Evolutionary conservation across 768 basidiomycete species (phyloP), one percentile per base, ranked within the genome.

Genomic region (Lepiota venenata): DNA sequence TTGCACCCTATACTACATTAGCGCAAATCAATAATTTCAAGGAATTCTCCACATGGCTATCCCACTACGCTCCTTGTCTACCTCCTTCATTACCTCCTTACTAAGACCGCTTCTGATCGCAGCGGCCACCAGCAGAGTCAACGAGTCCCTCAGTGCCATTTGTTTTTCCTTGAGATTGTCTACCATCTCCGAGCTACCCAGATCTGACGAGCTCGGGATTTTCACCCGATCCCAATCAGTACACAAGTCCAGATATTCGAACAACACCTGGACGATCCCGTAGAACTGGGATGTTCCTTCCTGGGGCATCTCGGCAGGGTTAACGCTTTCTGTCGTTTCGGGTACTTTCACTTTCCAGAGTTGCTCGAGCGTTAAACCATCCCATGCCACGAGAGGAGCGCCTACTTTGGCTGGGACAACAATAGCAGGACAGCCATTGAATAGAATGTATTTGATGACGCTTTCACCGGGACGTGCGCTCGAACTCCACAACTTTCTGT

Each of bases 41-140:
- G 81, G 81, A 48, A 86, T 84, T 43, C 84, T 67, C 82, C 83
- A 85, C 76, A 86, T 81, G 2, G 79, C 84, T 53, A 88, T 81
- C 1, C 85, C 84, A 56, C 76, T 74, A 43, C 83, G 67, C 46
- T 81, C 80, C 47, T 74, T 69, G 57, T 84, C 82, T 3, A 86
- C 62, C 53, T 81, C 78, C 56, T 81, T 74, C 66, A 71, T 77
- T 15, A 79, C 83, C 57, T 78, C 76, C 59, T 78, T 77, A 64
- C 79, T 83, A 42, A 68, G 64, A 47, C 69, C 72, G 56, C 79
- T 83, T 58, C 79, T 69, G 37, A 85, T 69, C 14, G 83, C 82
- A 25, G 75, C 78, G 15, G 80, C 78, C 22, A 85, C 74, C 25
- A 85, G 66, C 56, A 85, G 58, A 21, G 67, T 68, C 15, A 85